Conservation (phyloP, 768 basidiomycete species). For the Hemileccinum impolitum region DNA sequence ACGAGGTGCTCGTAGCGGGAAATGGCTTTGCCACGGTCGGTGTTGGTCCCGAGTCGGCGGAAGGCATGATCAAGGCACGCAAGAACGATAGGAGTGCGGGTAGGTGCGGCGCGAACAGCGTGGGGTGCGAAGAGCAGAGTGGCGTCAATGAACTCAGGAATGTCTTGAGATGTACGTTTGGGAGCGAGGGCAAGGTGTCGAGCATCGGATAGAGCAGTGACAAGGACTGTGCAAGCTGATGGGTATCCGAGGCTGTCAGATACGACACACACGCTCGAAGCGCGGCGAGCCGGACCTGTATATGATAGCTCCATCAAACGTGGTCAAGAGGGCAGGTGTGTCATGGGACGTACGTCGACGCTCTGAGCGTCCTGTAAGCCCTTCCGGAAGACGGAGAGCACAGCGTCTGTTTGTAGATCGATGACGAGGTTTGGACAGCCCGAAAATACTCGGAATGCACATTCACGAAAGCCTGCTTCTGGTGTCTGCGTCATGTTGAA, state of each 20-base stretch:
- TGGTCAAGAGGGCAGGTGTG: background rate
- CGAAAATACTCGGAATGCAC: constrained; percentile 68
- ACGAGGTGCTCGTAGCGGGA: constrained; percentile 32
- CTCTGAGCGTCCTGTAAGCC: constrained; percentile 66
- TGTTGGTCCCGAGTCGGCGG: constrained; percentile 50
- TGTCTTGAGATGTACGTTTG: constrained; percentile 50
- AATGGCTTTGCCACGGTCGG: constrained; percentile 50
- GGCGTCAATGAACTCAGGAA: constrained; percentile 72
- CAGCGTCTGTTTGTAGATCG: constrained; percentile 70
- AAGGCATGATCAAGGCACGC: constrained; percentile 66
- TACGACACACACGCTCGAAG: constrained; percentile 69
- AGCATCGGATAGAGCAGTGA: constrained; percentile 69
- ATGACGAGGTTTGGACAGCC: constrained; percentile 73
- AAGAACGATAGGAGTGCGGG: constrained; percentile 65
- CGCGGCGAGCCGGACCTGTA: constrained; percentile 69
- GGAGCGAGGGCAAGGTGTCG: constrained; percentile 64
- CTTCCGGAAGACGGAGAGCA: constrained; percentile 60
- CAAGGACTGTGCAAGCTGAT: constrained; percentile 58
- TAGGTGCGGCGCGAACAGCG: constrained; percentile 73
- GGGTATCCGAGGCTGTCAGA: constrained; percentile 56
- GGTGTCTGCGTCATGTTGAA: constrained; percentile 55
- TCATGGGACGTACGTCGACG: constrained; percentile 49
- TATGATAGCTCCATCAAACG: background rate
- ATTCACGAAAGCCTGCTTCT: constrained; percentile 45
- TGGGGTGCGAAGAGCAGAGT: constrained; percentile 62